phyloP scores from a whole-genome alignment of 2,329 filamentous ascomycete species.

The Zarea fungicola region DNA sequence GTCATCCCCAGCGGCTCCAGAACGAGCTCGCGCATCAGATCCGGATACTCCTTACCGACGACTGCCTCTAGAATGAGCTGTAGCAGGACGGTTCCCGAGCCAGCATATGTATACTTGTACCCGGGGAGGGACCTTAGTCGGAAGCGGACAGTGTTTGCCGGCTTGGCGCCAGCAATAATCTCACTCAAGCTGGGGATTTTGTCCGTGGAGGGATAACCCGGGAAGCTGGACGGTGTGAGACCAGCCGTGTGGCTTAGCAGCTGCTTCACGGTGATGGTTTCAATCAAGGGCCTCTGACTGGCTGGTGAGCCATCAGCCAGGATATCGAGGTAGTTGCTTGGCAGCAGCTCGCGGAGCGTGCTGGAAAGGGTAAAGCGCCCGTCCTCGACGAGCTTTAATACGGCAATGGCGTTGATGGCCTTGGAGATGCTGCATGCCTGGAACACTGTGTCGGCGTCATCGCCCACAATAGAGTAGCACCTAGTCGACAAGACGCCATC shows the following conservation, averaged over 20 bases:
- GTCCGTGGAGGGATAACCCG: slow-evolving; percentile 9
- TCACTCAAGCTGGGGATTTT: slow-evolving; percentile 11
- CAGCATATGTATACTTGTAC: slow-evolving; percentile 12
- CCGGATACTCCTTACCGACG: slow-evolving; percentile 11
- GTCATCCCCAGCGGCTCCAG: slow-evolving; percentile 15
- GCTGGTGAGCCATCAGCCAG: slow-evolving; percentile 10
- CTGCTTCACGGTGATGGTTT: slow-evolving; percentile 15
- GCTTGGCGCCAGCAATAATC: slow-evolving; percentile 14
- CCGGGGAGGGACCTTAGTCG: slow-evolving; percentile 14
- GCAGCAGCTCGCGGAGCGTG: slow-evolving; percentile 13
- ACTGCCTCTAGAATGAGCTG: slow-evolving; percentile 17
- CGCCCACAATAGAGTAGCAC: slow-evolving; percentile 14
- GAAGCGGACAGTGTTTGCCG: slow-evolving; percentile 12
- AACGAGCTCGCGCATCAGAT: slow-evolving; percentile 13
- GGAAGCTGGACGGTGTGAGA: slow-evolving; percentile 12
- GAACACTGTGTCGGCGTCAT: slow-evolving; percentile 16
- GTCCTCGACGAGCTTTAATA: slow-evolving; percentile 15
- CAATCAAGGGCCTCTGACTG: not conserved
- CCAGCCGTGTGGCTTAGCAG: slow-evolving; percentile 18
- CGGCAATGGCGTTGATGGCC: slow-evolving; percentile 12
- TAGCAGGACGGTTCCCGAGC: slow-evolving; percentile 15
- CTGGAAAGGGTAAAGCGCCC: slow-evolving; percentile 13
- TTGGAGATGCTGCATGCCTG: slow-evolving; percentile 20
- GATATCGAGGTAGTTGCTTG: slow-evolving; percentile 7
- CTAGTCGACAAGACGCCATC: slow-evolving; percentile 15